phyloP scores from a whole-genome alignment of 352 stramenopile species.

The Pythium apleroticum region DNA sequence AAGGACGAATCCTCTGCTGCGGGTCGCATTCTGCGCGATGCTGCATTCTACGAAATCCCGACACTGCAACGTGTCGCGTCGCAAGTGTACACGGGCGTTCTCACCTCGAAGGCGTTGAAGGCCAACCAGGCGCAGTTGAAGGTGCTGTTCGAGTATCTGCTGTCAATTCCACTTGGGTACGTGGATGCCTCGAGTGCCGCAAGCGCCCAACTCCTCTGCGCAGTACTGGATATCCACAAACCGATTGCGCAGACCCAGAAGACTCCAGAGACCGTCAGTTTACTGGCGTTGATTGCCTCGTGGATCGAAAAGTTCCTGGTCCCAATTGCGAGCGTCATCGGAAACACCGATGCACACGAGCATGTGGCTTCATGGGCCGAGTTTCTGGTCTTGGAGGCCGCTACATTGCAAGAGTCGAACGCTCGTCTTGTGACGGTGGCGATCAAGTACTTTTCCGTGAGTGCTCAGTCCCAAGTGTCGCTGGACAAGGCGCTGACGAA shows the following conservation, averaged over 20 bases:
- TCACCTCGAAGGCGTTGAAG: neutral
- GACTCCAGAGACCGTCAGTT: neutral
- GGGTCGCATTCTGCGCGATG: slow-evolving; percentile 58
- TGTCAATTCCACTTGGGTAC: slow-evolving; percentile 23
- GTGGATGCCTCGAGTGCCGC: slow-evolving; percentile 1
- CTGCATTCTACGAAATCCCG: slow-evolving; percentile 80
- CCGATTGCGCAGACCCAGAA: slow-evolving; percentile 4
- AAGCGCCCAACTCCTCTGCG: slow-evolving; percentile 10
- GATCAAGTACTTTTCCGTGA: slow-evolving; percentile 5
- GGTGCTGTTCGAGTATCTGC: slow-evolving; percentile 21
- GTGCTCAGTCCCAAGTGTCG: neutral
- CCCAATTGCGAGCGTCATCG: slow-evolving; percentile 1
- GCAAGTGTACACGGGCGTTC: slow-evolving; percentile 29
- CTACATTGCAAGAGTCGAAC: slow-evolving; percentile 6
- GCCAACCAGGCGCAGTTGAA: neutral
- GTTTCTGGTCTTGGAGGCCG: slow-evolving; percentile 19
- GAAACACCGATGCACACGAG: neutral
- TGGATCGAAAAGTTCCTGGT: slow-evolving; percentile 29
- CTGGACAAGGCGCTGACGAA: slow-evolving; percentile 12
- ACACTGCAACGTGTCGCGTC: slow-evolving; percentile 44
- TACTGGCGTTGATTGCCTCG: slow-evolving; percentile 34
- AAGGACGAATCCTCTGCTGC: slow-evolving; percentile 12
- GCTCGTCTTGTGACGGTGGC: slow-evolving; percentile 12
- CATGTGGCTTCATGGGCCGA: slow-evolving; percentile 14
- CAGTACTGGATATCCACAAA: slow-evolving; percentile 16